Evolutionary conservation across 148 eudicot genomes (phyloP), one percentile per base, ranked within the genome.

Genomic region (Rhododendron griersonianum): DNA sequence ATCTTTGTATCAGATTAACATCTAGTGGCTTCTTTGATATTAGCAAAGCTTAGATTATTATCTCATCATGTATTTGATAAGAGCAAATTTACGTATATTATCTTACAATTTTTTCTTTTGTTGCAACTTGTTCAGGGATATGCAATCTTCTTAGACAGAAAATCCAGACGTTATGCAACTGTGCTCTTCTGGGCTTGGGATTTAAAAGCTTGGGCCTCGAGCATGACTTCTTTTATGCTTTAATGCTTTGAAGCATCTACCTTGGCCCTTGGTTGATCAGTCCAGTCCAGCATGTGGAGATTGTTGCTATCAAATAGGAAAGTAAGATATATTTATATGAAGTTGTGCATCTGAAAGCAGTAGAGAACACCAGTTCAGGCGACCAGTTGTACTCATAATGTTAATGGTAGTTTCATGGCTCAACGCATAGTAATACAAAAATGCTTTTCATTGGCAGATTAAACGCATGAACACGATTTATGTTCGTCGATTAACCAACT

Each of bases 171-270:
- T 44, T 87, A 50, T 83, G 63, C 65, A 77, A 23, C 67, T 61
- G 77, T 48, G 83, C 81, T 45, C 86, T 87, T 87, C 78, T 87
- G 13, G 86, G 83, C 83, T 18, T 83, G 28, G 88, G 88, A 77
- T 59, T 83, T 15, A 18, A 57, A 61, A 83, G 86, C 82, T 61
- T 87, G 78, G 88, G 83, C 28, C 73, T 87, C 39, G 86, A 65
- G 63, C 63, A 87, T 83, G 86, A 87, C 65, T 87, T 87, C 86
- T 87, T 87, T 76, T 84, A 83, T 33, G 88, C 88, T 45, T 67
- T 67, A 67, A 2, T 83, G 74, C 61, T 82, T 73, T 87, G 67
- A 83, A 57, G 82, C 45, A 48, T 53, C 73, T 0, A 53, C 18
- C 57, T 53, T 53, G 55, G 57, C 57, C 45, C 45, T 41, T 41